Evolutionary conservation across 352 stramenopile species (phyloP), one percentile per base, ranked within the genome.

Genomic region (Pythium oligandrum): DNA sequence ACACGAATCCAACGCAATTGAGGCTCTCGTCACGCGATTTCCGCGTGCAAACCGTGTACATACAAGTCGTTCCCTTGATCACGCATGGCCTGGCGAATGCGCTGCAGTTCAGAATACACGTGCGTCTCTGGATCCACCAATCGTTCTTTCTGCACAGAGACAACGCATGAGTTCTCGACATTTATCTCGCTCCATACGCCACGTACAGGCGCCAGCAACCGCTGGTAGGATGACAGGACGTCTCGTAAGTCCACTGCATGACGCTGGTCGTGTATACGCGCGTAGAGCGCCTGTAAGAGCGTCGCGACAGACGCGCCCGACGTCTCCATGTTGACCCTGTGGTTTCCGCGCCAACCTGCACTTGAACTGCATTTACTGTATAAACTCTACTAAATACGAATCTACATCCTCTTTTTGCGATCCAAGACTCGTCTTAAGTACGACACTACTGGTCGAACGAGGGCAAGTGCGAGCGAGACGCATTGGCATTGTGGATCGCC

Each of bases 131-230:
- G 33, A 30, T 59, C 44, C 17, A 26, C 17, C 17, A 26, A 26
- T 26, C 17, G 17, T 26, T 26, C 17, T 26, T 26, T 26, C 17
- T 26, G 17, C 17, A 26, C 17, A 26, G 17, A 26, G 17, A 26
- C 17, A 26, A 26, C 17, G 17, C 17, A 26, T 26, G 17, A 26
- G 17, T 26, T 26, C 17, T 26, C 17, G 17, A 26, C 17, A 26
- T 26, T 26, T 26, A 26, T 26, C 17, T 5, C 4, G 7, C 17
- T 39, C 39, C 33, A 44, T 50, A 37, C 46, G 53, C 11, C 2
- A 59, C 76, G 34, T 66, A 88, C 79, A 37, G 68, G 68, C 31
- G 51, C 62, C 52, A 90, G 63, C 6, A 90, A 67, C 39, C 58
- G 73, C 63, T 84, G 59, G 44, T 78, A 88, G 32, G 64, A 45